These are phyloP conservation scores for Penicillium sp. DNA, from an alignment of 2,329 filamentous ascomycete species.

Conservation along the genomic window DNA sequence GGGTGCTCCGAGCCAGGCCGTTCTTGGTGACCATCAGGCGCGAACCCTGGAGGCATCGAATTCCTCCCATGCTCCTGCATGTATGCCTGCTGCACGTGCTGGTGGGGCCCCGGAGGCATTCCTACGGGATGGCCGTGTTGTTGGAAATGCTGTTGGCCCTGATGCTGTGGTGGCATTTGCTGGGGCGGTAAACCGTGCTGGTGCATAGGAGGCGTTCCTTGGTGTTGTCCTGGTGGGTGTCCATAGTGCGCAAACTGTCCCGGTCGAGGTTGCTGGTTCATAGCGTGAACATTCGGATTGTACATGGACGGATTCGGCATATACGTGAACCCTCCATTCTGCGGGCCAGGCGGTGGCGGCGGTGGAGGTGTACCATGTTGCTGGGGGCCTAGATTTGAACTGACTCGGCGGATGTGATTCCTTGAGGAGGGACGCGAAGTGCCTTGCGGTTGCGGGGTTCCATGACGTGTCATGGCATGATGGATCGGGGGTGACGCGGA, in stretches of 20 bases:
- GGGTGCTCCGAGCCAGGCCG: constrained; percentile 59
- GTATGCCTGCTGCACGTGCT: constrained; percentile 65
- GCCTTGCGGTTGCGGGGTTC: constrained; percentile 77
- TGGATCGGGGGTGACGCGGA: constrained; percentile 86
- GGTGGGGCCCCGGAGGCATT: constrained; percentile 40
- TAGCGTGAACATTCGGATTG: constrained; percentile 60
- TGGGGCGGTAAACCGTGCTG: constrained; percentile 28
- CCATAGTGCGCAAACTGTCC: constrained; percentile 43
- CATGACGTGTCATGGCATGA: constrained; percentile 71
- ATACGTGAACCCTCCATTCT: constrained; percentile 73
- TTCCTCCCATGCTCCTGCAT: constrained; percentile 74
- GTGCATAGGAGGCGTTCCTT: constrained; percentile 32
- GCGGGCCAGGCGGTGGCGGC: constrained; percentile 54
- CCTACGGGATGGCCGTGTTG: constrained; percentile 38
- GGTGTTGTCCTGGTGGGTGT: constrained; percentile 45
- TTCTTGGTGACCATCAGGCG: constrained; percentile 55
- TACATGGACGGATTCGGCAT: constrained; percentile 86
- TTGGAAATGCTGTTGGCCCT: constrained; percentile 44
- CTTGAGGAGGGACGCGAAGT: constrained; percentile 76
- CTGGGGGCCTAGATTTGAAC: constrained; percentile 69
- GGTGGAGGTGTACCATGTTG: constrained; percentile 61
- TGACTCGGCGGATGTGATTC: constrained; percentile 73
- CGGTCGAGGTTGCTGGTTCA: constrained; percentile 50
- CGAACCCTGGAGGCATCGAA: constrained; percentile 70
- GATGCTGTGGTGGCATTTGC: constrained; percentile 36